Conservation (phyloP, 371 early-diverging fungal genomes). For the Mucor plumbeus region DNA sequence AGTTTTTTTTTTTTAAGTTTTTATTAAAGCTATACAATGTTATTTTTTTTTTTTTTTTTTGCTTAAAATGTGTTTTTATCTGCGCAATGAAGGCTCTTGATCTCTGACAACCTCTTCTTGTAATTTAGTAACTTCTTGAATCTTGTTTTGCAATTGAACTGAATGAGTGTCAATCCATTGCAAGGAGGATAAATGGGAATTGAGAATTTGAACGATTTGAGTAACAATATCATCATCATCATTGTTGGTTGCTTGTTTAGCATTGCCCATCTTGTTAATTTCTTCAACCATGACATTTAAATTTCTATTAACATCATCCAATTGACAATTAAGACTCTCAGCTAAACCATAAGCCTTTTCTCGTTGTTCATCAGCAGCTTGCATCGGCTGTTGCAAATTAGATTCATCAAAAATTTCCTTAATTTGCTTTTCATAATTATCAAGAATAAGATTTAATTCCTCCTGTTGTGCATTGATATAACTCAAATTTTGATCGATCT, state of each 20-base stretch:
- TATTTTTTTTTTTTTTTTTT: neutral
- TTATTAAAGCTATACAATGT: neutral
- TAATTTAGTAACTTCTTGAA: conserved; percentile 54
- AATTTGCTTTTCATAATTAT: conserved; percentile 80
- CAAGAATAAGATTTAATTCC: conserved; percentile 79
- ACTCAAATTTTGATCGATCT: conserved; percentile 83
- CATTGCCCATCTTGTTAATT: conserved; percentile 72
- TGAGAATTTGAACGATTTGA: conserved; percentile 90
- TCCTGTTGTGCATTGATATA: conserved; percentile 87
- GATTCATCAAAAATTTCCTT: conserved; percentile 57
- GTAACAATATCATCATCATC: conserved; percentile 59
- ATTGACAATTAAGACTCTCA: conserved; percentile 80
- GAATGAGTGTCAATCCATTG: conserved; percentile 85
- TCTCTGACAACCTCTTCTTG: conserved; percentile 49
- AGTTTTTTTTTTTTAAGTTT: conserved; percentile 5
- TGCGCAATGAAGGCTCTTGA: conserved; percentile 21
- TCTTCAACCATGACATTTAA: conserved; percentile 86
- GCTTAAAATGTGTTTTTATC: conserved; percentile 12
- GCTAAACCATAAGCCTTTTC: conserved; percentile 86
- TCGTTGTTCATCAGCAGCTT: conserved; percentile 84
- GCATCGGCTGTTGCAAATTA: conserved; percentile 53
- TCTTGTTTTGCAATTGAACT: conserved; percentile 51
- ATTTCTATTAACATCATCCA: conserved; percentile 85
- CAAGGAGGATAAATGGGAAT: conserved; percentile 86
- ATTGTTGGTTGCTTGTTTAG: conserved; percentile 43